A percentile compares a stretch with the other conserved stretches of the same genome.
Evolutionary conservation across 352 stramenopile genomes (phyloP).

Genomic region (Globisporangium radiosum): DNA sequence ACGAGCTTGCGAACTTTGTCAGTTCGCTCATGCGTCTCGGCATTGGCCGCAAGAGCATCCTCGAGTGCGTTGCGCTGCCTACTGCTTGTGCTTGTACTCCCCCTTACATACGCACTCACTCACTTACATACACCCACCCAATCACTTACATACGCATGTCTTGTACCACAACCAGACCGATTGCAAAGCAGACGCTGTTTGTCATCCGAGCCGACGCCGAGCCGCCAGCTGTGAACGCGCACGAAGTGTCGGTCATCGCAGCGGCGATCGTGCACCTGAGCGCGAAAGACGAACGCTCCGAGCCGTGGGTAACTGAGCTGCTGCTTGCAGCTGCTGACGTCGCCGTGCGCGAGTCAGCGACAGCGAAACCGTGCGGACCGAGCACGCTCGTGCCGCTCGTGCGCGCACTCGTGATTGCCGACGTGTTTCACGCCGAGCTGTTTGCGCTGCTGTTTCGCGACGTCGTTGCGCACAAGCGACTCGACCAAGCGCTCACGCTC

Average conservation of each 20-base stretch:
- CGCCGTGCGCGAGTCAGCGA: slow-evolving; percentile 19
- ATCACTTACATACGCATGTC: too few relatives aligned
- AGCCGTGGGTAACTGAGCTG: slow-evolving; percentile 43
- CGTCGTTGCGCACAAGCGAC: slow-evolving; percentile 32
- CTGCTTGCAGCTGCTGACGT: slow-evolving; percentile 33
- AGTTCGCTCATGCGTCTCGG: slow-evolving; percentile 45
- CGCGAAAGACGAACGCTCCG: slow-evolving; percentile 36
- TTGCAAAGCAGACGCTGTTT: slow-evolving; percentile 40
- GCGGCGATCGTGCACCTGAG: slow-evolving; percentile 40
- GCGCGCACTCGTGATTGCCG: slow-evolving; percentile 41
- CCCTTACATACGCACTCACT: background rate
- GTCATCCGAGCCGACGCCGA: slow-evolving; percentile 20
- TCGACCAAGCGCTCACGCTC: slow-evolving; percentile 26
- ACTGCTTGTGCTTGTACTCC: background rate
- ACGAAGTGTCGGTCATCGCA: slow-evolving; percentile 44
- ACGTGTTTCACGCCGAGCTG: slow-evolving; percentile 49
- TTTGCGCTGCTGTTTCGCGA: slow-evolving; percentile 36
- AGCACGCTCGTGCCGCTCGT: slow-evolving; percentile 40
- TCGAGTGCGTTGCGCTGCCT: slow-evolving; percentile 31
- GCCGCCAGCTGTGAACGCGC: slow-evolving; percentile 23
- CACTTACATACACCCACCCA: too few relatives aligned
- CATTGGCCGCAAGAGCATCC: slow-evolving; percentile 46
- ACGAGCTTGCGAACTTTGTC: slow-evolving; percentile 32
- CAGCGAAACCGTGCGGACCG: slow-evolving; percentile 13
- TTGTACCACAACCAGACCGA: slow-evolving; percentile 18